These are phyloP conservation scores for Trebouxiophyceae sp. DNA, from an alignment of 163 green algal genomes.

Conservation along the genomic window DNA sequence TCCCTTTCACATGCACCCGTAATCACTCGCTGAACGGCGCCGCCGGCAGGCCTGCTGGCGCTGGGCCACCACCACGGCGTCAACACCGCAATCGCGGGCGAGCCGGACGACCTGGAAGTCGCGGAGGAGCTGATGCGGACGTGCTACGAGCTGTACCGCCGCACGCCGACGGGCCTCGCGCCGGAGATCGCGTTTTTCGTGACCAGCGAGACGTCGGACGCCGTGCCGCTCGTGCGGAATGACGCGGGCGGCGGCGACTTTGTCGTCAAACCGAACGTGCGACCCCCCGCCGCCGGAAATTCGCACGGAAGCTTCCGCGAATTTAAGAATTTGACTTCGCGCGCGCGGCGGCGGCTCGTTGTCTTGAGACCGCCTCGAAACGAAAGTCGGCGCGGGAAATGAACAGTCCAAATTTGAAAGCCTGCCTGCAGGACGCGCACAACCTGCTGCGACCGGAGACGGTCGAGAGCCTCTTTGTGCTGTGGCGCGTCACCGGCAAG, in stretches of 20 bases:
- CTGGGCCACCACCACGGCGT: constrained; percentile 55
- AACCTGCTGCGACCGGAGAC: constrained; percentile 88
- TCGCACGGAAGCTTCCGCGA: too few relatives aligned
- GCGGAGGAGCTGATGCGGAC: constrained; percentile 56
- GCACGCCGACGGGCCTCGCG: constrained; percentile 37
- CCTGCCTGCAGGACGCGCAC: constrained; percentile 46
- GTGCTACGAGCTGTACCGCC: constrained; percentile 72
- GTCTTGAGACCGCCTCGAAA: too few relatives aligned
- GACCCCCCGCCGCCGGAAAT: too few relatives aligned
- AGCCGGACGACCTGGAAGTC: constrained; percentile 39
- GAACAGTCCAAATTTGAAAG: too few relatives aligned
- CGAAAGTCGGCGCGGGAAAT: too few relatives aligned
- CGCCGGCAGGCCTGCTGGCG: constrained; percentile 55
- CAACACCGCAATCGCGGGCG: constrained; percentile 14
- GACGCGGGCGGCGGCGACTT: constrained; percentile 34
- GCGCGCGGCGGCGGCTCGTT: too few relatives aligned
- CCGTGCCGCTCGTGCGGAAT: constrained; percentile 23
- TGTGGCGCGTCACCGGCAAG: constrained; percentile 80
- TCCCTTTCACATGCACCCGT: too few relatives aligned
- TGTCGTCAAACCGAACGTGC: constrained; percentile 19
- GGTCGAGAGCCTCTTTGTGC: constrained; percentile 81
- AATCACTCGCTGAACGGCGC: too few relatives aligned
- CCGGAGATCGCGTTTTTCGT: constrained; percentile 55
- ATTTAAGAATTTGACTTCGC: too few relatives aligned
- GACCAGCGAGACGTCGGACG: constrained; percentile 12